These are phyloP conservation scores for Paralagenidium karlingii DNA, from an alignment of 352 stramenopile species.

Conservation along the genomic window DNA sequence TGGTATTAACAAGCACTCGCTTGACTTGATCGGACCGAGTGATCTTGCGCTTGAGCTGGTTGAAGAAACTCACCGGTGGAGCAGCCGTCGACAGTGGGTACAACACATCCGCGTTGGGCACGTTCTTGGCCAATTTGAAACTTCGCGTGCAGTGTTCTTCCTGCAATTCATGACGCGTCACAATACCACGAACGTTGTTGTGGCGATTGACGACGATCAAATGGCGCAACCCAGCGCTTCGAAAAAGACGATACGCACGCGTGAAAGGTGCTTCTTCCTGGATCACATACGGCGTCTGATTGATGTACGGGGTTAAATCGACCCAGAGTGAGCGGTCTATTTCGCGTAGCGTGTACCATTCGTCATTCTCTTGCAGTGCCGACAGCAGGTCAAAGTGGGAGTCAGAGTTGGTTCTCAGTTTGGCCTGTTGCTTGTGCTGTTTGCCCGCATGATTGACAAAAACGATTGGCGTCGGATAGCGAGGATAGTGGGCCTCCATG, in stretches of 20 bases:
- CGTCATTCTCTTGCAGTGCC: slow-evolving; percentile 10
- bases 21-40: slow-evolving; percentile 70
- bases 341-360: slow-evolving; percentile 39
- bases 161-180: slow-evolving; percentile 74
- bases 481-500: slow-evolving; percentile 75
- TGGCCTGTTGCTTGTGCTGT: background rate
- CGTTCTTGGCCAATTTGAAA: slow-evolving; percentile 62
- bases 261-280: slow-evolving; percentile 93
- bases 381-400: background rate
- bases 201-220: slow-evolving; percentile 88
- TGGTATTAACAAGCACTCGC: too few relatives aligned
- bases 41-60: slow-evolving; percentile 42
- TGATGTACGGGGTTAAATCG: slow-evolving; percentile 95
- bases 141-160: slow-evolving; percentile 70
- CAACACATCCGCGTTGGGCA: slow-evolving; percentile 42
- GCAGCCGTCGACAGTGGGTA: slow-evolving; percentile 48
- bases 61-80: slow-evolving; percentile 43
- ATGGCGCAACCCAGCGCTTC: slow-evolving; percentile 93
- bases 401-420: background rate
- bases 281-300: slow-evolving; percentile 93
- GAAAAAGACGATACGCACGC: slow-evolving; percentile 94
- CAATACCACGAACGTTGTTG: slow-evolving; percentile 85
- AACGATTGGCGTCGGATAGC: slow-evolving; percentile 52
- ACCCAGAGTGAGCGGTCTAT: slow-evolving; percentile 88
- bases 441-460: slow-evolving; percentile 9